Evolutionary conservation across 2,329 filamentous ascomycete species (phyloP).

Genomic region (Trichoderma sp.): DNA sequence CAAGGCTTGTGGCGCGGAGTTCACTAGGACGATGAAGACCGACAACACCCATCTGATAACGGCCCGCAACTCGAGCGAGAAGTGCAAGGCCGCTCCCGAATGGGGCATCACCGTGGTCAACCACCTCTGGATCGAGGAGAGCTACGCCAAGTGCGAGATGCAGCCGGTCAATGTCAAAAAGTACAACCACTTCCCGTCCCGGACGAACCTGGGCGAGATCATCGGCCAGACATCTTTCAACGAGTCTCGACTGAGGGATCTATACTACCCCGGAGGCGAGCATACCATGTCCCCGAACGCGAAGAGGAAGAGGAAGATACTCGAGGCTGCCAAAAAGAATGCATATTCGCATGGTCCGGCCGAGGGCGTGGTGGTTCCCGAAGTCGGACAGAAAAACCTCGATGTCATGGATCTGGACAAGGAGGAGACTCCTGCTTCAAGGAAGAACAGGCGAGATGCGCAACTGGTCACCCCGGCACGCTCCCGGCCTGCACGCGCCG

Average conservation of each 20-base stretch:
- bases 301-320: conserved; percentile 53
- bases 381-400: conserved; percentile 46
- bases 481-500: conserved; percentile 52
- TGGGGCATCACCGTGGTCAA: conserved; percentile 92
- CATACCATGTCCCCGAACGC: conserved; percentile 48
- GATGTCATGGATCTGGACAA: conserved; percentile 50
- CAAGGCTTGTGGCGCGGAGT: conserved; percentile 78
- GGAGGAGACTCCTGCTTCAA: conserved; percentile 34
- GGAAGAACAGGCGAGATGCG: conserved; percentile 18
- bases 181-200: conserved; percentile 83
- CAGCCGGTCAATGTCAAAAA: conserved; percentile 71
- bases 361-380: conserved; percentile 51
- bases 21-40: conserved; percentile 91
- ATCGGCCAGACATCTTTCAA: conserved; percentile 88
- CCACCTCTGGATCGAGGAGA: conserved; percentile 96
- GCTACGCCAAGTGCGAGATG: conserved; percentile 84
- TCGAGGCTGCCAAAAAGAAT: conserved; percentile 55
- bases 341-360: conserved; percentile 51
- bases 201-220: conserved; percentile 90
- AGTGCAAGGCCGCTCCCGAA: conserved; percentile 87
- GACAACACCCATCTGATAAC: conserved; percentile 97
- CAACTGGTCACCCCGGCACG: conserved; percentile 46
- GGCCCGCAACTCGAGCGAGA: conserved; percentile 85
- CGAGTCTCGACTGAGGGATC: conserved; percentile 57
- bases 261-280: conserved; percentile 69